Base-by-base conservation (phyloP, 2,329 filamentous ascomycete species). In the Sphaerulina populicola region DNA sequence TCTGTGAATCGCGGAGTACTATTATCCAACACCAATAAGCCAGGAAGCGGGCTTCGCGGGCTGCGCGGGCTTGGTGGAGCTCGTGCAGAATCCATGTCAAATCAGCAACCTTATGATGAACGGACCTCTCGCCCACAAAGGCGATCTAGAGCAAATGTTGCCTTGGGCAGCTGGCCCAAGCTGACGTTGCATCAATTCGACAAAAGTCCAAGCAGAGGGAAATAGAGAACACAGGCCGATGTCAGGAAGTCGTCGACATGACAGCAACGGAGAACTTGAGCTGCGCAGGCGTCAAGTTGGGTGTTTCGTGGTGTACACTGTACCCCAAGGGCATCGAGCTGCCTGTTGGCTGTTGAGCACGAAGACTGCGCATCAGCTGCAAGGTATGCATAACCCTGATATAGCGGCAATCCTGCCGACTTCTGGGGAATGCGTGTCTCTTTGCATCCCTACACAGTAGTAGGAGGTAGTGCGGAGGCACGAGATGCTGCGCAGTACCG, bases 1-100 rank as follows among this genome's bases (percentile, higher is more conserved):
- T 63, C 61, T 44, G 52, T 61, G 44, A 63, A 62, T 29, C 60
- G 49, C 12, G 60, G 60, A 31, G 44, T 57, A 29, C 48, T 47
- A 38, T 31, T 37, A 21, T 49, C 41, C 8, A 37, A 54, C 21
- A 61, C 59, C 12, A 54, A 54, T 15, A 57, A 60, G 27, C 56
- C 47, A 8, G 59, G 59, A 14, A 52, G 53, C 36, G 55, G 57
- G 23, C 23, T 27, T 27, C 23, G 23, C 23, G 31, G 31, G 31
- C 31, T 33, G 31, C 10, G 31, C 31, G 7, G 31, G 41, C 51
- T 58, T 29, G 51, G 54, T 44, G 29, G 33, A 4, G 47, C 36
- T 18, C 42, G 37, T 15, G 42, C 37, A 49, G 51, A 41, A 41
- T 53, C 51, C 42, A 53, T 50, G 48, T 38, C 33, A 39, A 40